Conservation (phyloP, 1,139 yeast genomes). For the Geotrichum candidum region DNA sequence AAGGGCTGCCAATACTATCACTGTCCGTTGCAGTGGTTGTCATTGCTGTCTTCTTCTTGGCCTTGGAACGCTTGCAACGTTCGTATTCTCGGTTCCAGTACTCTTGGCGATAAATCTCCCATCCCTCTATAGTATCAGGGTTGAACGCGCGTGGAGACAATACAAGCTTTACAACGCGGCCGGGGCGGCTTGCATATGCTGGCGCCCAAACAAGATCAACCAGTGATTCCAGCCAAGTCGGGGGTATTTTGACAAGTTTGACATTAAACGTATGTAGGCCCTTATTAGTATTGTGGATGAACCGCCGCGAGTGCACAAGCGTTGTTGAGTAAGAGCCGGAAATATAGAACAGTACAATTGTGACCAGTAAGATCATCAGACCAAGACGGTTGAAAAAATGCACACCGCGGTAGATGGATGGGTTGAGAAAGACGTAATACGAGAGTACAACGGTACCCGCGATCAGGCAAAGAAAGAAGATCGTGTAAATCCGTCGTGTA, state of each 20-base stretch:
- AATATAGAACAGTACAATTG: conserved; percentile 69
- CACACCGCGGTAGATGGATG: conserved; percentile 34
- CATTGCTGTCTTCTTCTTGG: background rate
- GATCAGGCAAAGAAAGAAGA: conserved; percentile 53
- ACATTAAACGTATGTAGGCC: conserved; percentile 80
- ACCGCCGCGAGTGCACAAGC: conserved; percentile 72
- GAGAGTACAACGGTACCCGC: conserved; percentile 31
- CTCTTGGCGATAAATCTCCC: conserved; percentile 92
- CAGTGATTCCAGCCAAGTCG: conserved; percentile 47
- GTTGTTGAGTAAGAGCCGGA: conserved; percentile 88
- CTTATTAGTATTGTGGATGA: conserved; percentile 73
- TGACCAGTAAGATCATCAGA: conserved; percentile 60
- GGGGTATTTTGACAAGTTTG: conserved; percentile 63
- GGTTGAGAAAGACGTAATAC: conserved; percentile 30
- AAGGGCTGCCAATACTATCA: background rate
- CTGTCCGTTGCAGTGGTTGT: background rate
- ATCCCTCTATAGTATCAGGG: conserved; percentile 81
- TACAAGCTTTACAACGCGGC: conserved; percentile 53
- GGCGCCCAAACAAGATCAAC: conserved; percentile 27
- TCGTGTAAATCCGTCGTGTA: conserved; percentile 65
- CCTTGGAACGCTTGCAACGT: conserved; percentile 33
- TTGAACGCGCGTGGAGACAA: conserved; percentile 76
- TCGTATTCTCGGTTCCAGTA: conserved; percentile 87
- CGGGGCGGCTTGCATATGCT: conserved; percentile 25
- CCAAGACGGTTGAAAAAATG: conserved; percentile 47